Evolutionary conservation across 768 basidiomycete species (phyloP), one percentile per base, ranked within the genome.

Genomic region (Auriscalpium orientale): DNA sequence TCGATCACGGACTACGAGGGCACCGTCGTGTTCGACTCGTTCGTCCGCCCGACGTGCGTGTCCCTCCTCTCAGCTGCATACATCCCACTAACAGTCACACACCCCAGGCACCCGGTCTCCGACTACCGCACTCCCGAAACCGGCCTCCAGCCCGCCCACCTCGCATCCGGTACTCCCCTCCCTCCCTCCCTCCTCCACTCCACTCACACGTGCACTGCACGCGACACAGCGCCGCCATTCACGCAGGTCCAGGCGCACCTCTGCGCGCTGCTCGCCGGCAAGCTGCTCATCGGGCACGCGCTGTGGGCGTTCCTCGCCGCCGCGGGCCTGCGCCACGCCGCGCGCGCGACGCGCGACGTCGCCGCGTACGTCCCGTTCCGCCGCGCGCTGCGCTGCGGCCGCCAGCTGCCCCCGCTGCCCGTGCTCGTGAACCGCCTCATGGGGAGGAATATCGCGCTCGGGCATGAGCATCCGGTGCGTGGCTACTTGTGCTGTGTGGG

Each of bases 231-330:
- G n/a, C 76, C 78, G 7, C 53, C 62, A n/a, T 82, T 82, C 64
- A 65, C 68, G 36, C 71, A 76, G 53, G 76, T 82, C 10, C 79
- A 79, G 62, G 60, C 69, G 38, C 70, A 66, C 8, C 77, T 81
- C 9, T 70, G 73, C 12, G 62, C 63, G n/a, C 60, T 78, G 46
- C 71, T 82, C 49, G 66, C 63, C 16, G 69, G 72, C 56, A 81
- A 79, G 60, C 74, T 82, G 16, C 65, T 83, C 28, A 72, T 83
- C n/a, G 81, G 82, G n/a, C 76, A 83, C 62, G 68, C 71, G 35
- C 64, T 82, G 18, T 82, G 80, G 80, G 69, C 72, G 44, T 76
- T 79, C 59, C 66, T 82, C 56, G 80, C 80, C 49, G 81, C 79
- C 13, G 63, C 83, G 62, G 77, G 76, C 13, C 64, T 82, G 40